Base-by-base conservation (phyloP, 2,329 filamentous ascomycete species). In the Claviceps capensis region DNA sequence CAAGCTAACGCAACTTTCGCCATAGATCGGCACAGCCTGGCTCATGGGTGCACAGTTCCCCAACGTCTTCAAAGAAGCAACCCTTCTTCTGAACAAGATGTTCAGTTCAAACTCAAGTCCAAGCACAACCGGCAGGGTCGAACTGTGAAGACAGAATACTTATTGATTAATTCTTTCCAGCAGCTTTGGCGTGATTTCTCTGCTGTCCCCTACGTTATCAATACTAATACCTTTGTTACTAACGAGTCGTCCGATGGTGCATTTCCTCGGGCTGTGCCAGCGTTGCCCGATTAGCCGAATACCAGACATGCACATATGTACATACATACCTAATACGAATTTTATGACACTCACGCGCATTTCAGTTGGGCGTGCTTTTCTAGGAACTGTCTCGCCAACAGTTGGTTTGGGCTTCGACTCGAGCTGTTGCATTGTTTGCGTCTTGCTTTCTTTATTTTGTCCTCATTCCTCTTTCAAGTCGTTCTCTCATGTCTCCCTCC, bases 21-120 rank as follows among this genome's bases (percentile, higher is more conserved):
- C 42, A 50, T 60, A 96, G 90, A 70, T 95, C 58, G 81, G 81
- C 51, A 69, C 78, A 41, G 91, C 91, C 9, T 95, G 82, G 78
- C 70, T 85, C 49, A 75, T 90, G 57, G 90, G 91, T 52, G 89
- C 89, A 34, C 79, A 85, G 53, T 93, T 95, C 67, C 88, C 95
- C 65, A 58, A 62, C 23, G 52, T 67, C 22, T 63, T 64, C 38
- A 55, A 56, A 38, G 60, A 67, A 46, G 52, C 57, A 9, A 58
- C 58, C 48, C 53, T 56, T 19, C 53, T 62, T 8, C 16, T 57
- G 5, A 30, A 40, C n/a, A 45, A 52, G 34, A 53, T 65, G 38
- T 56, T 56, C 49, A 55, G 55, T 47, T 50, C 58, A 40, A n/a
- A 2, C 14, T 22, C 30, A n/a, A 44, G 48, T 13, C 30, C 55